These are phyloP conservation scores for Cladosporium sp. DNA, from an alignment of 2,329 filamentous ascomycete genomes.

Conservation along the genomic window DNA sequence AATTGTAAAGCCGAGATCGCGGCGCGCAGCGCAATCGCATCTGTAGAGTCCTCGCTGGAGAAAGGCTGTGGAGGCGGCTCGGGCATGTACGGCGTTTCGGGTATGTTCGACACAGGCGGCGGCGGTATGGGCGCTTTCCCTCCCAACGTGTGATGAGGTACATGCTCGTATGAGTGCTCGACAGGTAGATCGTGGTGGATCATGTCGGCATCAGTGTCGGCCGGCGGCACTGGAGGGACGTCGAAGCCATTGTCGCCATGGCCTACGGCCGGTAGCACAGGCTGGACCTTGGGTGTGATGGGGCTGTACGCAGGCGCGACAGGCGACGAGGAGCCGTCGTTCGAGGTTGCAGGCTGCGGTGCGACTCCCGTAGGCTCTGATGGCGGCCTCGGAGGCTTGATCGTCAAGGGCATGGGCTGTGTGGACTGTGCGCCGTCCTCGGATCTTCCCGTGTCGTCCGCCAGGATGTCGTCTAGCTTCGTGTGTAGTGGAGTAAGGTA, in stretches of 20 bases:
- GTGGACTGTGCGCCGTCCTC: constrained; percentile 10
- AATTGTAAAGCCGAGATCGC: constrained; percentile 83
- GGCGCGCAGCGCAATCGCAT: constrained; percentile 78
- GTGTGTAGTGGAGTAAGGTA: background rate
- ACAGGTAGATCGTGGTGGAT: constrained; percentile 1
- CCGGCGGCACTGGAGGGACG: constrained; percentile 5
- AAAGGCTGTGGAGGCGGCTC: constrained; percentile 41
- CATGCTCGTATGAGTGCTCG: background rate
- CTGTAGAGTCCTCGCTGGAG: constrained; percentile 58
- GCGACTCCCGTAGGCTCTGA: constrained; percentile 6
- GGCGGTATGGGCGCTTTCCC: constrained; percentile 11
- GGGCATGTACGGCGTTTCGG: constrained; percentile 32
- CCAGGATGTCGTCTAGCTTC: background rate
- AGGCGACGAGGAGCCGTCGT: constrained; percentile 11
- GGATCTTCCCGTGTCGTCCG: constrained; percentile 7
- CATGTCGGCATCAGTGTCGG: constrained; percentile 8
- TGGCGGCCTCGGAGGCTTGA: constrained; percentile 20
- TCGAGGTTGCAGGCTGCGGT: constrained; percentile 7
- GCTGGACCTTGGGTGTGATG: constrained; percentile 30
- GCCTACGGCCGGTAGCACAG: constrained; percentile 20
- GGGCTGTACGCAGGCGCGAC: constrained; percentile 25
- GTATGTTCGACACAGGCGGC: constrained; percentile 13
- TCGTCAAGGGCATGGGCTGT: constrained; percentile 22
- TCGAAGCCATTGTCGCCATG: constrained; percentile 7
- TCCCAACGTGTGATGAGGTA: background rate